phyloP scores from a whole-genome alignment of 768 basidiomycete species.

The Hericium rajendrae region DNA sequence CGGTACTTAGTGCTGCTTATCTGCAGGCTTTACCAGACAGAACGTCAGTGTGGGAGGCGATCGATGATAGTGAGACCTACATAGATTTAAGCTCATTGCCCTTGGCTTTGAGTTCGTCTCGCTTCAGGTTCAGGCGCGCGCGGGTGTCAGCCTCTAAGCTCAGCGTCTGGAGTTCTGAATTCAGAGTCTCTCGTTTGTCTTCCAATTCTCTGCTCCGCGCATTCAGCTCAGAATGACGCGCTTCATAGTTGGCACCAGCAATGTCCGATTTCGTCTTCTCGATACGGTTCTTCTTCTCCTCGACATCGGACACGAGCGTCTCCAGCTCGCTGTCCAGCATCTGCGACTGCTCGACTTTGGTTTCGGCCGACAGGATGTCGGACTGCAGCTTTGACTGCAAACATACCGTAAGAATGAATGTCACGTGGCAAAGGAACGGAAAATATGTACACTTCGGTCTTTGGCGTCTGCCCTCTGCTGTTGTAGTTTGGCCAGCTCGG shows the following conservation, averaged over 20 bases:
- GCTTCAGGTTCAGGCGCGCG: conserved; percentile 69
- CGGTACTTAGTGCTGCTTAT: conserved; percentile 51
- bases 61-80: conserved; percentile 26
- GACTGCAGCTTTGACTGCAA: conserved; percentile 26
- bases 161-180: conserved; percentile 57
- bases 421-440: neutral
- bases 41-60: neutral
- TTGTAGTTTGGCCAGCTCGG: conserved; percentile 43
- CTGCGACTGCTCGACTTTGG: conserved; percentile 46
- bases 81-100: conserved; percentile 54
- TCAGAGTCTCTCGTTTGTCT: conserved; percentile 57
- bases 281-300: conserved; percentile 55
- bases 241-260: conserved; percentile 52
- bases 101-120: conserved; percentile 57
- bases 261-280: conserved; percentile 53
- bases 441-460: conserved; percentile 42
- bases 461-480: conserved; percentile 42
- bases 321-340: conserved; percentile 43
- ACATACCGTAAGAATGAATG: neutral
- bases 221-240: conserved; percentile 44
- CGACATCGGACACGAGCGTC: conserved; percentile 50
- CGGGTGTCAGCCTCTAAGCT: conserved; percentile 74
- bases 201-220: conserved; percentile 53
- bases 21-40: conserved; percentile 35
- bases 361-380: conserved; percentile 43